Evolutionary conservation across 768 basidiomycete genomes (phyloP).

Genomic region (Rhizopogon vinicolor): DNA sequence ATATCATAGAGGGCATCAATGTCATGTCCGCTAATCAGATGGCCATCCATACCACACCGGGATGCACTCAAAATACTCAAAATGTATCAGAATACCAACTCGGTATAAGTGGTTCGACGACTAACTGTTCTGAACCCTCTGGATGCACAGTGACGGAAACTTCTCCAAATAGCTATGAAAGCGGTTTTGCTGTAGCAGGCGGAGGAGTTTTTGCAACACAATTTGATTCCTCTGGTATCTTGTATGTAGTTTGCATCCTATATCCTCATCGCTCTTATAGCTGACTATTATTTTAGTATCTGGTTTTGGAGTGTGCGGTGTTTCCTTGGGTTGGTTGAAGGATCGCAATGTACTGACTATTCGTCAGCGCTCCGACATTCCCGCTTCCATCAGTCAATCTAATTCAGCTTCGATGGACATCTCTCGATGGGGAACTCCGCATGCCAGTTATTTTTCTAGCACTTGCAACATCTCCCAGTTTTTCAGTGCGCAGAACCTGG

Average conservation of each 20-base stretch:
- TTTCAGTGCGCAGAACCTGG: slow-evolving; percentile 45
- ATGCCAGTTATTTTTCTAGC: slow-evolving; percentile 35
- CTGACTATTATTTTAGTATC: slow-evolving; percentile 27
- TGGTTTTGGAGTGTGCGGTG: slow-evolving; percentile 45
- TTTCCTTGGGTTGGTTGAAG: background rate
- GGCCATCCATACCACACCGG: slow-evolving; percentile 46
- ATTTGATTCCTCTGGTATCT: slow-evolving; percentile 55
- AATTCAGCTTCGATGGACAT: slow-evolving; percentile 31
- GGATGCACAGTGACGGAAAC: slow-evolving; percentile 28
- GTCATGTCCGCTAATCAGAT: slow-evolving; percentile 46
- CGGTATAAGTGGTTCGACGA: slow-evolving; percentile 21
- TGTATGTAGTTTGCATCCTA: slow-evolving; percentile 25
- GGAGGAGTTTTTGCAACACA: slow-evolving; percentile 69
- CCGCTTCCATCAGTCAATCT: slow-evolving; percentile 28
- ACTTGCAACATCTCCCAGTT: slow-evolving; percentile 40
- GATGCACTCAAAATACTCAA: slow-evolving; percentile 33
- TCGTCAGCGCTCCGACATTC: slow-evolving; percentile 32
- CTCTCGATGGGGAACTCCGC: slow-evolving; percentile 41
- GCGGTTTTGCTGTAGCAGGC: slow-evolving; percentile 28
- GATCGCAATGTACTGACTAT: slow-evolving; percentile 10
- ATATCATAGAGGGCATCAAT: slow-evolving; percentile 62
- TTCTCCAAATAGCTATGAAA: slow-evolving; percentile 22
- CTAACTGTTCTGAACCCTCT: slow-evolving; percentile 17
- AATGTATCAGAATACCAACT: slow-evolving; percentile 24
- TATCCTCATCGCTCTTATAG: background rate